Base-by-base conservation (phyloP, 148 eudicot genomes). In the Euryodendron excelsum region DNA sequence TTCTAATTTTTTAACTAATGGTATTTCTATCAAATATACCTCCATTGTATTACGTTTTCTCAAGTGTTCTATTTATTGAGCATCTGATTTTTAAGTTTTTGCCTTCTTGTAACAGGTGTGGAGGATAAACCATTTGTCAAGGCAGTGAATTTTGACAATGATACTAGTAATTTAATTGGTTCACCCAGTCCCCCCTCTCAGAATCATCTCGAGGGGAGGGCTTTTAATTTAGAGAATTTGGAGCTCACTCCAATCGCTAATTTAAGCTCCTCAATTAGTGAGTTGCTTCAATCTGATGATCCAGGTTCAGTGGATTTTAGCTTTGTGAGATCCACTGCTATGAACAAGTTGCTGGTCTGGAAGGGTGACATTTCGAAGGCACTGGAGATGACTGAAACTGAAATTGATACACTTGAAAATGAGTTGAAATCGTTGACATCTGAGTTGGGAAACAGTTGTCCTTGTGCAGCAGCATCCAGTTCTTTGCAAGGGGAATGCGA, bases 371-470 rank as follows among this genome's bases (percentile, higher is more conserved):
- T 93, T 78, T 81, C 86, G 12, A 96, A 89, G 85, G 87, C 87
- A 55, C 60, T 96, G 71, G 98, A 90, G 82, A 56, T 75, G 61
- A 96, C 97, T 66, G 98, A 91, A 84, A 84, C 89, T 76, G 95
- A 96, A 76, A 91, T 92, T 78, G 99, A 93, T 82, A 82, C 79
- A 11, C 95, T 93, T 72, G 99, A 96, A 85, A 89, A 74, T 81
- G 98, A 96, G 77, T 77, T 96, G 78, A 89, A 91, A 74, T 84
- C 76, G 27, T 76, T 90, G 74, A 81, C 56, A 34, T 63, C 85
- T 62, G 83, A 84, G 65, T 34, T 82, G 77, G 79, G 44, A 72
- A 82, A 55, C 75, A 71, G 18, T 47, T 12, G 69, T 52, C 80
- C 77, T 61, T 48, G 44, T 82, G 86, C 85, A 13, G 79, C 82